Evolutionary conservation across 305 asterid species (phyloP), one percentile per base, ranked within the genome.

Genomic region (Plantago lanceolata): DNA sequence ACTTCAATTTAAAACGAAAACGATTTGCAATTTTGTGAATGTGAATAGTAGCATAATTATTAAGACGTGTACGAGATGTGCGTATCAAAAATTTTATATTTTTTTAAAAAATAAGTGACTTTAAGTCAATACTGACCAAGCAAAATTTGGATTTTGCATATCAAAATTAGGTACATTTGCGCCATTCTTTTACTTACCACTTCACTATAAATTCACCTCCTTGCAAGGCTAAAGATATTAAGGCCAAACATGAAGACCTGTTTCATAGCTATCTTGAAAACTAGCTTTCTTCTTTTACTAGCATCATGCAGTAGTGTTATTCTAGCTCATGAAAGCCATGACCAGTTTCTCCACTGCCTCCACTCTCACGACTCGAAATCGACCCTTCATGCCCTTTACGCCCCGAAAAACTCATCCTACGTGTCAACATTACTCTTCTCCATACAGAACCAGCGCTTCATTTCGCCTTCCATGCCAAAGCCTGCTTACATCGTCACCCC

Each of bases 401-500:
- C 79, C 9, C 63, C 24, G 1, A 54, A 57, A 47, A 70, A 64
- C 76, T 43, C 75, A 4, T 72, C 81, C 17, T 79, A 72, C 63
- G 53, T 45, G 3, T 55, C 81, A 16, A 73, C 68, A n/a, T 67
- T 79, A 0, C 65, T 75, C 6, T 72, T 68, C 62, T 70, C 79
- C 59, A 70, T 71, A 47, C 84, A 75, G 59, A 79, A 79, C 75
- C 18, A 50, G 21, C 76, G 84, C 20, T 73, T 79, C 50, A 11
- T 69, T 2, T 73, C 76, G 2, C 68, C 81, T 57, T 54, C 69
- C 21, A 71, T 61, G 66, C 70, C 79, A 0, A 75, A 65, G 35
- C 84, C 84, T 44, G n/a, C 53, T 4, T 78, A 47, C 53, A 64
- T 79, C 28, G 48, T 70, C 4, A 75, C 78, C 43, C 78, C 84